These are phyloP conservation scores for Urochloa ruziziensis DNA, from an alignment of 176 grass and related monocot species.

Conservation along the genomic window DNA sequence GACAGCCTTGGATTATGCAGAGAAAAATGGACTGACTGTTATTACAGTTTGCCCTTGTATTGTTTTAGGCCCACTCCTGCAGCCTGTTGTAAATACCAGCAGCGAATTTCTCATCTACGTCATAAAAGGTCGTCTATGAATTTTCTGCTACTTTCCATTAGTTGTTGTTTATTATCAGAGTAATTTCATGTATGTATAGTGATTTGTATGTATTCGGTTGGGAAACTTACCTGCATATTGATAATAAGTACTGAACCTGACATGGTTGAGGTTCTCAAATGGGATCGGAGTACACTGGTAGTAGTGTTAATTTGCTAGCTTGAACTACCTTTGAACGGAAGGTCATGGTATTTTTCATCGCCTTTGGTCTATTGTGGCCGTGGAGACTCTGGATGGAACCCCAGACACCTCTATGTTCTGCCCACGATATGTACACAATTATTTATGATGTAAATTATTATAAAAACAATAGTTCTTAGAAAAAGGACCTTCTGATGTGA, in stretches of 20 bases:
- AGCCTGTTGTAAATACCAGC: constrained; percentile 29
- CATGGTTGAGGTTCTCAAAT: neutral
- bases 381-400: neutral
- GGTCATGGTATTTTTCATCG: neutral
- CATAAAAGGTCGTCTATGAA: neutral
- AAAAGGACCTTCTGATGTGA: neutral
- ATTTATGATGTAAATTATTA: neutral
- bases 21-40: constrained; percentile 30
- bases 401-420: neutral
- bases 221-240: neutral
- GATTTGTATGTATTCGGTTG: neutral
- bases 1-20: constrained; percentile 35
- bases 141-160: neutral
- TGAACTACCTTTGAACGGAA: neutral
- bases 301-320: neutral
- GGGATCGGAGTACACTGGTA: neutral
- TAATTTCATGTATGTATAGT: neutral
- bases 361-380: neutral
- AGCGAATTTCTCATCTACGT: constrained; percentile 19
- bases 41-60: constrained; percentile 36
- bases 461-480: neutral
- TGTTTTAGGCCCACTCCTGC: constrained; percentile 28
- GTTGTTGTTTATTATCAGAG: neutral
- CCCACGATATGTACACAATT: neutral
- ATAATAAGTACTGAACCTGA: neutral